Percentiles rank a stretch among this genome's conserved stretches.
phyloP scores from a whole-genome alignment of 202 grass and related monocot species.

The Carex arenaria region DNA sequence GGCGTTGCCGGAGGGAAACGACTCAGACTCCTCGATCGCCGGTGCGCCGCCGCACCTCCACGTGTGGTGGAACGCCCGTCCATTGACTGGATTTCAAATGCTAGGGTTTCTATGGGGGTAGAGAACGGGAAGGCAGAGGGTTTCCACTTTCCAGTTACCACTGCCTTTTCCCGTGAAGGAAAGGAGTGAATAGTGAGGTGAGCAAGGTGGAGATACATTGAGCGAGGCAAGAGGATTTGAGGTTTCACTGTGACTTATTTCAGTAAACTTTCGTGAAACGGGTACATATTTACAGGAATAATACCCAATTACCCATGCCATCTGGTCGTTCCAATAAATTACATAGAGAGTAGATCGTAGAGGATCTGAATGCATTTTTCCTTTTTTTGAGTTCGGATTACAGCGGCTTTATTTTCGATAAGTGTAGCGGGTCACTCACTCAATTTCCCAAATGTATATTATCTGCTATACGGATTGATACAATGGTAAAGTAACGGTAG shows the following conservation, averaged over 20 bases:
- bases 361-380: no score
- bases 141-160: background rate
- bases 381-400: background rate
- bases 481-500: background rate
- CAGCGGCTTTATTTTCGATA: background rate
- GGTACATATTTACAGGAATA: no score
- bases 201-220: background rate
- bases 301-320: no score
- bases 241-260: background rate
- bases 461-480: background rate
- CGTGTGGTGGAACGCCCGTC: slow-evolving; percentile 26
- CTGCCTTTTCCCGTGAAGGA: slow-evolving; percentile 12
- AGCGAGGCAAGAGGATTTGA: background rate
- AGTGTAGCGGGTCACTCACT: background rate
- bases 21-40: slow-evolving; percentile 75
- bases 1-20: slow-evolving; percentile 66
- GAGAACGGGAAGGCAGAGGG: background rate
- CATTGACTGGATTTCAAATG: background rate
- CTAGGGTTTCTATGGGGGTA: background rate
- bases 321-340: background rate
- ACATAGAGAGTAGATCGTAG: background rate
- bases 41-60: background rate
- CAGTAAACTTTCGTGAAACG: background rate
- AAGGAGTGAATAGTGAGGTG: slow-evolving; percentile 9
- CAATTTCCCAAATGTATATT: no score